Evolutionary conservation across 768 basidiomycete species (phyloP).

Genomic region (Leccinum longicurvipes): DNA sequence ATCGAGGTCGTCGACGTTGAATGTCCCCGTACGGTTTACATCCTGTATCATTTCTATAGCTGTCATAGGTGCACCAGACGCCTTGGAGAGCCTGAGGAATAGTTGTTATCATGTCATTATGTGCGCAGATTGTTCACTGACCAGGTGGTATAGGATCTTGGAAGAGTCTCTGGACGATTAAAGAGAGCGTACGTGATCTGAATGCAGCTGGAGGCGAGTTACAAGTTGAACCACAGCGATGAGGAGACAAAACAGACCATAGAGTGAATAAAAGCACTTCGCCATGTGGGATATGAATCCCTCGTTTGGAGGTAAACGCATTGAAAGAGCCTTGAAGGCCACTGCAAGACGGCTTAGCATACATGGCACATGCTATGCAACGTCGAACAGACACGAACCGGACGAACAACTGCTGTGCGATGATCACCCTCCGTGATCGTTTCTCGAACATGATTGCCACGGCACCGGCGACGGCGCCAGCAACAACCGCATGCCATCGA

Average conservation of each 20-base stretch:
- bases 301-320: conserved; percentile 61
- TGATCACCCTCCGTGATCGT: conserved; percentile 54
- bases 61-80: conserved; percentile 59
- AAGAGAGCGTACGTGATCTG: conserved; percentile 85
- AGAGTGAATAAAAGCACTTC: conserved; percentile 78
- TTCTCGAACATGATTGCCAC: conserved; percentile 78
- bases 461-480: conserved; percentile 73
- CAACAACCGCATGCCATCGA: conserved; percentile 76
- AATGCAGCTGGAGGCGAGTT: conserved; percentile 50
- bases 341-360: conserved; percentile 36
- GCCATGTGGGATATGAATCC: conserved; percentile 76
- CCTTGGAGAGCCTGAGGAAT: conserved; percentile 62
- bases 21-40: conserved; percentile 54
- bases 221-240: background rate
- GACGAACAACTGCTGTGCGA: conserved; percentile 88
- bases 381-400: conserved; percentile 38
- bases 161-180: conserved; percentile 78
- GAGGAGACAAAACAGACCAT: conserved; percentile 43
- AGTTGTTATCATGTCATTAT: background rate
- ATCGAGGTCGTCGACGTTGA: conserved; percentile 58
- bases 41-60: conserved; percentile 59
- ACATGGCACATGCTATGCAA: background rate
- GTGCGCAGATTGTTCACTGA: conserved; percentile 28
- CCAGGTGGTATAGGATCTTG: conserved; percentile 75
- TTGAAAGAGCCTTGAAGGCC: conserved; percentile 92